Base-by-base conservation (phyloP, 495 filamentous ascomycete species). In the Penicillium roqueforti region DNA sequence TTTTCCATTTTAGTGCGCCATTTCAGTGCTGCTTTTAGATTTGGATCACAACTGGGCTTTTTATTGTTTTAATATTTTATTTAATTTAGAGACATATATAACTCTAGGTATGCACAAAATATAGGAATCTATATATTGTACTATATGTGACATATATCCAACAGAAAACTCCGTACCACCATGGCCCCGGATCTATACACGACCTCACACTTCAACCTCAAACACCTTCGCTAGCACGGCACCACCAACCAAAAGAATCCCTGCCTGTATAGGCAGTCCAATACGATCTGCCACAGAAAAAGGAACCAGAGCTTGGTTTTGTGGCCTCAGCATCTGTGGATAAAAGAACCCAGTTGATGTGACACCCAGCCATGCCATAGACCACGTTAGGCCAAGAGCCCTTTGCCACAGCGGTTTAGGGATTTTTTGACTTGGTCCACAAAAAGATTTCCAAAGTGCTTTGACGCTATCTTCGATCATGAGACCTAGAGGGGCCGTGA, bases 391-490 rank as follows among this genome's bases (percentile, higher is more conserved):
- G 4, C 57, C 60, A 20, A 63, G 46, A 26, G 14, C 34, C 16
- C 26, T 56, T 31, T 53, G 57, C 60, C 50, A 62, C 14, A 41
- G n/a, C n/a, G 45, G 39, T n/a, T 22, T 20, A 9, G 19, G n/a
- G 8, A 6, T 4, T 20, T 16, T 50, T 16, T 13, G 18, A 4
- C 34, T 28, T 44, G 23, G 4, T 6, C 2, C n/a, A 13, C 13
- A 47, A 40, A 44, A n/a, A 13, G 14, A 32, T 46, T 16, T 45
- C 56, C 56, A 66, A 7, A 56, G 6, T 3, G 10, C 41, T 48
- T 63, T 65, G 32, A 71, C 41, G n/a, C 45, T 53, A 57, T 69
- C 69, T 53, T 63, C 61, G 22, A 60, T 55, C 47, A 68, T 51
- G 0, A 69, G 50, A 2, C 61, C 72, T 13, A 76, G 13, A 4